Base-by-base conservation (phyloP, 768 basidiomycete species). In the Gymnopilus dilepis region DNA sequence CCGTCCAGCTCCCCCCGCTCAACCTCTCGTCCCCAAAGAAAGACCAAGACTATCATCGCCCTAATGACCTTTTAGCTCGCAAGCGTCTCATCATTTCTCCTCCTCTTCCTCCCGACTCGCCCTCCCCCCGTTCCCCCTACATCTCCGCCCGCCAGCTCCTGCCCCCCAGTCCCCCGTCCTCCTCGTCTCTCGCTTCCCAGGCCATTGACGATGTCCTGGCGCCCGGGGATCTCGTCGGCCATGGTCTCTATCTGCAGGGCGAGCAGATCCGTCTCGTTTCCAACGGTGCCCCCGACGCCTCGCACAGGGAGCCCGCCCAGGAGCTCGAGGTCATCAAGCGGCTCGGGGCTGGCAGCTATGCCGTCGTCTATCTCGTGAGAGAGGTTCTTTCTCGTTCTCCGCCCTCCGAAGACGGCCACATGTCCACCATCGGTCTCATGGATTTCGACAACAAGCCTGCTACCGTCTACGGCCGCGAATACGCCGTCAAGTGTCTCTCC, bases 401-500 rank as follows among this genome's bases (percentile, higher is more conserved):
- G 11, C 78, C 74, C 50, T 83, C 80, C n/a, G 82, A 84, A 59
- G 83, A 85, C 69, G 80, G 82, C 43, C 85, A 88, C 66, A 82
- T 84, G 70, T 81, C 82, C 53, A 82, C 80, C 57, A 78, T 86
- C 56, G 85, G 84, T 65, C 64, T 74, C 26, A 83, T 87, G 72
- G 86, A 88, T 59, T 65, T 85, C 9, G 86, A 85, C 64, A 79
- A 79, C 43, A 66, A 67, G 48, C 62, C 73, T 53, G 42, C 61
- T 58, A 77, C 79, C 21, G 74, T 79, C 13, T 92, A 94, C 65
- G 92, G 92, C 22, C 84, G 89, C 59, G 86, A 95, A 72, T 93
- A 88, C 74, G 97, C 97, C n/a, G 86, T 99, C 78, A 99, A 99
- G 82, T 92, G 94, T 75, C 81, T 99, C 65, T 94, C 93, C 73